Base-by-base conservation (phyloP, 208 protist species). In the Trichomonas tenax region DNA sequence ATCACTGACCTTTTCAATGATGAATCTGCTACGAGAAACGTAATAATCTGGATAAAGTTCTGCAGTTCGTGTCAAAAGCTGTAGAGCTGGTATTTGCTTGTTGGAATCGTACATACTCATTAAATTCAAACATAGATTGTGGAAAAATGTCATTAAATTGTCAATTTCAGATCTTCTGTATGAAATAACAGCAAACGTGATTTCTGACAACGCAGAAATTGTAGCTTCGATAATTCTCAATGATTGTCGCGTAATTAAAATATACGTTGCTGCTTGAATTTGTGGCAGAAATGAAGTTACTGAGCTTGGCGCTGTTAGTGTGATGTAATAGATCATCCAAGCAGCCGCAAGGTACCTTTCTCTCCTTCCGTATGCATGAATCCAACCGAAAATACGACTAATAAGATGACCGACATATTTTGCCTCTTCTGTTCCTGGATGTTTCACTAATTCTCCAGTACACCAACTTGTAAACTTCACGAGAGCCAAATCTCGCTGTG, bases 391-490 rank as follows among this genome's bases (percentile, higher is more conserved):
- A 21, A 93, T 40, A 44, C 86, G 23, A n/a, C 48, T 14, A 9
- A 45, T 46, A 15, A 93, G 46, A 93, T 93, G 86, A 38, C 26
- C 11, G 36, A 93, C 17, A 38, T 93, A 93, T 51, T 40, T 41
- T 48, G 44, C 11, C 31, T 93, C 44, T 51, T 93, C 86, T 26
- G 36, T 93, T 38, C 44, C 44, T 23, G 86, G 86, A 51, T 93
- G 44, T 34, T 93, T 41, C 8, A 93, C 44, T 15, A 93, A 26
- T 15, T 34, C 44, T 38, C 44, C 44, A 58, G 14, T 93, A 51
- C 86, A 93, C 86, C 86, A 93, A 17, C 86, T 93, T 38, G 86
- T 93, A 51, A 93, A 93, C 36, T 93, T 93, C 0, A 93, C 86
- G 34, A 48, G 46, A 34, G 44, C 86, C 2, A 51, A 17, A 38